phyloP scores from a whole-genome alignment of 805 yeast species.

The Ogataea naganishii region DNA sequence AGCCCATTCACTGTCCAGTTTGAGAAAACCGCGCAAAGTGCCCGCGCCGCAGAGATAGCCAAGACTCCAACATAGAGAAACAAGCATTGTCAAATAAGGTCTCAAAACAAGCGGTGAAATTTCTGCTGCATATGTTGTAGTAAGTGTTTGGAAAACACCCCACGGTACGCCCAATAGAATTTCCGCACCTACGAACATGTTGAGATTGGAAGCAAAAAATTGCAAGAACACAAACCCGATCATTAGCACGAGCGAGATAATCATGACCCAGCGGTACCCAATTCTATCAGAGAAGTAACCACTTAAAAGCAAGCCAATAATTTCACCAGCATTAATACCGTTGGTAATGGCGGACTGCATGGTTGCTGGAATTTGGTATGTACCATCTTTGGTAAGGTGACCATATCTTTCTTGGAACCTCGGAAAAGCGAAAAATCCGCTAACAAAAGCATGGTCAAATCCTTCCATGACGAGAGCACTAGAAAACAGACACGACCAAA shows the following conservation, averaged over 20 bases:
- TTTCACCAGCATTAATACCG: conserved; percentile 14
- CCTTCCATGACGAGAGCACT: conserved; percentile 32
- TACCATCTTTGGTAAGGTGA: conserved; percentile 15
- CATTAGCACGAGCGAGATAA: conserved; percentile 22
- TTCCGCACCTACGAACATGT: conserved; percentile 34
- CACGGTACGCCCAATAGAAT: conserved; percentile 38
- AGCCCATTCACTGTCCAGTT: conserved; percentile 21
- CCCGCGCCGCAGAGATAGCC: conserved; percentile 53
- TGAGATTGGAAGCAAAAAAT: conserved; percentile 31
- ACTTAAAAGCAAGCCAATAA: conserved; percentile 30
- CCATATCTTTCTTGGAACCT: conserved; percentile 26
- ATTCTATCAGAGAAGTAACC: conserved; percentile 31
- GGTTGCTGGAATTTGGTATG: conserved; percentile 27
- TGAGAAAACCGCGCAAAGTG: conserved; percentile 24
- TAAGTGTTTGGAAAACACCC: conserved; percentile 47
- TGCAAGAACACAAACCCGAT: conserved; percentile 27
- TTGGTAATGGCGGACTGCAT: conserved; percentile 37
- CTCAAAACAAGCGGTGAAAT: conserved; percentile 45
- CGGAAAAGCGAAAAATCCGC: conserved; percentile 25
- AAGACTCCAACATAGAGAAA: conserved; percentile 44
- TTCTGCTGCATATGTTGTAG: conserved; percentile 50
- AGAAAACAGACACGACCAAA: conserved; percentile 31
- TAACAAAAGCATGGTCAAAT: conserved; percentile 32
- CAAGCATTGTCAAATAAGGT: conserved; percentile 38
- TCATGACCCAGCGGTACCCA: conserved; percentile 32